Conservation (phyloP, 768 basidiomycete species). For the Serendipita vermifera region DNA sequence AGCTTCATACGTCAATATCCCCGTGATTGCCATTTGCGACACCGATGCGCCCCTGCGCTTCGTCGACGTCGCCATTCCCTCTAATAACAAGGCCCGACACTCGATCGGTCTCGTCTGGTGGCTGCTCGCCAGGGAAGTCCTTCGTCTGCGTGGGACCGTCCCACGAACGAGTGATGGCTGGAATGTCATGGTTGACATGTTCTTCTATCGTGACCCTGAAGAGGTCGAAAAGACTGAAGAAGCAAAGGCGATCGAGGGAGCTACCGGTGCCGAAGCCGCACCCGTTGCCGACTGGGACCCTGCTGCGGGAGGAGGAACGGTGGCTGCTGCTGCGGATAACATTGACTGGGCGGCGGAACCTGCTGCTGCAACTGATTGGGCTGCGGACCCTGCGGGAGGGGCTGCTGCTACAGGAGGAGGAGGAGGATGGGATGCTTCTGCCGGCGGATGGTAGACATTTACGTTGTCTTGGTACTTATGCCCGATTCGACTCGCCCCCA, state of each 20-base stretch:
- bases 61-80: conserved; percentile 96
- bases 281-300: conserved; percentile 57
- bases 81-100: conserved; percentile 98
- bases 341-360: conserved; percentile 79
- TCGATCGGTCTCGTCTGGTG: conserved; percentile 96
- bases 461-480: background rate
- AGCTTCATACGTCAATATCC: conserved; percentile 99
- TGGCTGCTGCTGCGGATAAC: conserved; percentile 51
- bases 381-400: conserved; percentile 57
- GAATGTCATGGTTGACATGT: conserved; percentile 98
- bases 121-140: conserved; percentile 93
- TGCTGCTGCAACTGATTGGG: conserved; percentile 58
- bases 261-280: conserved; percentile 39
- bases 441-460: conserved; percentile 7
- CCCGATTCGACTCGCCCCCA: too few relatives aligned
- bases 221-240: conserved; percentile 97
- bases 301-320: conserved; percentile 34
- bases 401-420: conserved; percentile 31
- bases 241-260: conserved; percentile 51
- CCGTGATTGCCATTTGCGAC: conserved; percentile 97
- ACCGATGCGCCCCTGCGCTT: conserved; percentile 96
- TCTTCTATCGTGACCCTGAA: conserved; percentile 99
- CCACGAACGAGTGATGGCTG: conserved; percentile 85
- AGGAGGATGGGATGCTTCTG: conserved; percentile 6
- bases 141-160: conserved; percentile 88